Evolutionary conservation across 768 basidiomycete genomes (phyloP), one percentile per base, ranked within the genome.

Genomic region (Amanita thiersii): DNA sequence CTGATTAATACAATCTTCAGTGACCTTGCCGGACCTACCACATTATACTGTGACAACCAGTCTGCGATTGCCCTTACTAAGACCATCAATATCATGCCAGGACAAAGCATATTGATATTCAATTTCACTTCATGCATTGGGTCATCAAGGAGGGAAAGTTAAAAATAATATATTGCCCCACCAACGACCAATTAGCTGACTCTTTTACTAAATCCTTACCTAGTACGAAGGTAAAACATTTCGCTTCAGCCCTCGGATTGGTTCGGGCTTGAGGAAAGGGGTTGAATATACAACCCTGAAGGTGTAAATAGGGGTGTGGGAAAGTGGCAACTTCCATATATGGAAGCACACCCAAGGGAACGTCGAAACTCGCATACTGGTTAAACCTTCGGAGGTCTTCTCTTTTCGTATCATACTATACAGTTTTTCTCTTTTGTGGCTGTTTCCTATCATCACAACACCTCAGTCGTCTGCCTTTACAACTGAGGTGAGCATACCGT

Each of bases 261-360:
- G 30, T 32, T n/a, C 9, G 38, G 26, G 46, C 49, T 58, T 58
- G 55, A 58, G 48, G 54, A 54, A 52, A 50, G 55, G 56, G 52
- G 48, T 51, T 44, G 45, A 33, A n/a, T 6, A 33, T 7, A 37
- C 19, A 21, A n/a, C n/a, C n/a, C n/a, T n/a, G n/a, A n/a, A n/a
- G n/a, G n/a, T n/a, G n/a, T n/a, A n/a, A n/a, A n/a, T n/a, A n/a
- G n/a, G n/a, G n/a, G n/a, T n/a, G n/a, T n/a, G n/a, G n/a, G n/a
- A n/a, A n/a, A n/a, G n/a, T n/a, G n/a, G n/a, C n/a, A n/a, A n/a
- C n/a, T n/a, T n/a, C n/a, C n/a, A n/a, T n/a, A n/a, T n/a, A n/a
- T n/a, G n/a, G n/a, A n/a, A n/a, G n/a, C n/a, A n/a, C n/a, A n/a
- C n/a, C n/a, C n/a, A n/a, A n/a, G n/a, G n/a, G n/a, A n/a, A n/a